Percentiles rank a stretch among this genome's conserved stretches.
phyloP scores from a whole-genome alignment of 192 early-diverging fungal genomes.

The Backusella tarrabulga region DNA sequence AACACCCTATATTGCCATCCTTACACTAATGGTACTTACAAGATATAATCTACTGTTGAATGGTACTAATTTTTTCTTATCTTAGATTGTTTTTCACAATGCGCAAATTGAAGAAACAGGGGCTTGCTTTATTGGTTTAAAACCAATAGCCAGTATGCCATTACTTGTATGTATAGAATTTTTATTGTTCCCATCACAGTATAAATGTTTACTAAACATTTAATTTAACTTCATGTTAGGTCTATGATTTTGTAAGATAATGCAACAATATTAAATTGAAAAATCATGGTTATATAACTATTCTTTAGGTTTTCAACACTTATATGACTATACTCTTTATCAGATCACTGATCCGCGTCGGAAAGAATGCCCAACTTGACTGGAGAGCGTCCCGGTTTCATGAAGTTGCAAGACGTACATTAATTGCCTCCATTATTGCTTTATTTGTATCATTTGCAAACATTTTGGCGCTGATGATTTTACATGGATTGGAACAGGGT shows the following conservation, averaged over 20 bases:
- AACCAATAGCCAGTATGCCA: background rate
- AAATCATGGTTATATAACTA: background rate
- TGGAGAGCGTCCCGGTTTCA: slow-evolving; percentile 25
- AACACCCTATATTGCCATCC: slow-evolving; percentile 27
- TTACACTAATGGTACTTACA: background rate
- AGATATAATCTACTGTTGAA: background rate
- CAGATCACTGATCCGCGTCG: slow-evolving; percentile 15
- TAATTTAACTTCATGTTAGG: background rate
- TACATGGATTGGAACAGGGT: slow-evolving; percentile 42
- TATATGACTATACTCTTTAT: slow-evolving; percentile 28
- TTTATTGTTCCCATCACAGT: background rate
- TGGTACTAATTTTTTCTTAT: background rate
- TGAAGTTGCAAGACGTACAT: slow-evolving; percentile 41
- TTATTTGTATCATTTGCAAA: slow-evolving; percentile 42
- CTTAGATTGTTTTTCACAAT: background rate
- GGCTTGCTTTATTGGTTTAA: background rate
- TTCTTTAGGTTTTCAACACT: background rate
- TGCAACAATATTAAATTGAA: background rate
- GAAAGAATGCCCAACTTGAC: background rate
- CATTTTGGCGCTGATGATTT: slow-evolving; percentile 35
- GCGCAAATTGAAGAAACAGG: background rate
- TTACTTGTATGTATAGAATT: background rate
- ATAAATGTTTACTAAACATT: background rate
- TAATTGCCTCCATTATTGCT: slow-evolving; percentile 42
- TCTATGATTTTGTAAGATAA: background rate